Evolutionary conservation across 2,329 filamentous ascomycete species (phyloP), one percentile per base, ranked within the genome.

Genomic region (Sarocladium brachiariae): DNA sequence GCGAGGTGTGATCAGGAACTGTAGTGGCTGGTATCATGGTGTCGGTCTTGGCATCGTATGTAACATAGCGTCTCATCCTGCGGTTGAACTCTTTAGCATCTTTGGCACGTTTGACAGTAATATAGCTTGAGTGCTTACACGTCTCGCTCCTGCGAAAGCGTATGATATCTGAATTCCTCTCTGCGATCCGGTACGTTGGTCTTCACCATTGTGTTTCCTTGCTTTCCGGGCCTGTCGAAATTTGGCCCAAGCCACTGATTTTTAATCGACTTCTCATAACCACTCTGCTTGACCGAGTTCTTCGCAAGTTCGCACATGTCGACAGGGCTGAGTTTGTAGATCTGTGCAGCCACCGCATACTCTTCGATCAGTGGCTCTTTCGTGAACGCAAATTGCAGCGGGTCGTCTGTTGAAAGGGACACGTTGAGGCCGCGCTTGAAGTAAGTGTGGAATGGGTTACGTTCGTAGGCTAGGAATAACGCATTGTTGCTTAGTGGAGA

Each of bases 231-330:
- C 34, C 86, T 71, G 61, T 87, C 76, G 64, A 85, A 97, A 56
- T 87, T 81, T 27, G 77, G 73, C 2, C 93, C 93, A 4, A 99
- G 73, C 92, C 92, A 99, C 65, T 90, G 83, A 62, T 91, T 83
- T 70, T 99, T 99, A 61, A 97, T 76, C 11, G 83, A 79, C 59
- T 87, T 76, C 65, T 99, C 93, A 62, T 95, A 99, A 6, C 93
- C 93, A 64, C 89, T 95, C 66, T 99, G 93, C 59, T 86, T 83
- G 35, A 99, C 93, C 9, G 89, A 96, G 65, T 97, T 92, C 70
- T 96, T 96, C 21, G 93, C 93, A 52, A 99, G 70, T 70, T 99
- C 93, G 64, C 93, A 97, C 93, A 99, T 99, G 62, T 99, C 93
- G 3, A 97, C 91, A 1, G 92, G 87, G 61, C 85, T 95, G 34